Evolutionary conservation across 495 filamentous ascomycete genomes (phyloP).

Genomic region (Penicillium macrosclerotiorum): DNA sequence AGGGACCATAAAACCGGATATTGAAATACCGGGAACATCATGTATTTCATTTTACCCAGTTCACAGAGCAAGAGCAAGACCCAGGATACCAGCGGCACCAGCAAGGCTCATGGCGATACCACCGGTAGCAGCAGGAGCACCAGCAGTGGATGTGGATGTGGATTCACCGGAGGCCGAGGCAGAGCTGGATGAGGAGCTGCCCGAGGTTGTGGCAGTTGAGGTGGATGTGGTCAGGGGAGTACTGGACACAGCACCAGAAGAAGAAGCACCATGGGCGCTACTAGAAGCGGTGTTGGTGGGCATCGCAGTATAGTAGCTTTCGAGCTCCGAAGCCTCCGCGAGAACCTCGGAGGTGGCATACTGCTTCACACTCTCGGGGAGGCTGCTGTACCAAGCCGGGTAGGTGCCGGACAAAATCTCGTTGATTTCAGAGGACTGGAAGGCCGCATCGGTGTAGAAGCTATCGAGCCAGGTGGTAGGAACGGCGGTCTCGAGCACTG

Average conservation of each 20-base stretch:
- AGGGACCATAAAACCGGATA: too few relatives aligned
- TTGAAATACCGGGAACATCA: too few relatives aligned
- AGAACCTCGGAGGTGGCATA: slow-evolving; percentile 16
- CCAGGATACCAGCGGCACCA: slow-evolving; percentile 24
- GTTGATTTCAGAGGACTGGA: slow-evolving; percentile 11
- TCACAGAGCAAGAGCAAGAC: slow-evolving; percentile 26
- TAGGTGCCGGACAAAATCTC: slow-evolving; percentile 9
- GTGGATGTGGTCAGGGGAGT: neutral
- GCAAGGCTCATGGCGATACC: slow-evolving; percentile 19
- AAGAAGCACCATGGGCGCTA: too few relatives aligned
- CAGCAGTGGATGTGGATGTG: slow-evolving; percentile 11
- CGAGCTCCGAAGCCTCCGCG: slow-evolving; percentile 9
- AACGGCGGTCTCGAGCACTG: slow-evolving; percentile 16
- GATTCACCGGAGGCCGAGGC: slow-evolving; percentile 5
- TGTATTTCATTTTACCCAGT: neutral
- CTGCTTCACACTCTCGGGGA: slow-evolving; percentile 19
- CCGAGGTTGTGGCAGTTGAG: neutral
- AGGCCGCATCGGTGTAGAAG: slow-evolving; percentile 9
- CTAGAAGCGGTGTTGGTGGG: neutral
- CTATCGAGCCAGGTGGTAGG: slow-evolving; percentile 15
- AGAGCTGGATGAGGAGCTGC: slow-evolving; percentile 4
- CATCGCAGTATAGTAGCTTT: slow-evolving; percentile 1
- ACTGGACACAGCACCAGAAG: too few relatives aligned
- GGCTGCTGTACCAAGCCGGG: slow-evolving; percentile 20
- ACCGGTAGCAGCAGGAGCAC: slow-evolving; percentile 12